phyloP scores from a whole-genome alignment of 768 basidiomycete species.

The Panaeolus cyanescens region DNA sequence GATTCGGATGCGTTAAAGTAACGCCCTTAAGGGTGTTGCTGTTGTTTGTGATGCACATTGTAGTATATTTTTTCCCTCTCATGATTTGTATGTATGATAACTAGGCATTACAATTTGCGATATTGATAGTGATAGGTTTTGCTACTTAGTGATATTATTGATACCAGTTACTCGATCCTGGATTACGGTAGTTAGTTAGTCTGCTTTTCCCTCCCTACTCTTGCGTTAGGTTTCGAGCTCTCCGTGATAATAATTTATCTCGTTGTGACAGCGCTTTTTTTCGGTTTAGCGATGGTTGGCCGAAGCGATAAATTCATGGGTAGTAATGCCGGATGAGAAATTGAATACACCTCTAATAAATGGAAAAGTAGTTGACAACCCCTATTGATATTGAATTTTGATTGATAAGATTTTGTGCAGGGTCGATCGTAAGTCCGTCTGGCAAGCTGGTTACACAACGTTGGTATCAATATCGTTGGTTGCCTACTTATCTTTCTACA shows the following conservation, averaged over 20 bases:
- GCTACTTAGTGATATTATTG: neutral
- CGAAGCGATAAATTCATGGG: neutral
- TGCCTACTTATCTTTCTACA: neutral
- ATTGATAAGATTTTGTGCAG: neutral
- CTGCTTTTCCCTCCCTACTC: neutral
- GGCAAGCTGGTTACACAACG: neutral
- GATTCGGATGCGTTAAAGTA: neutral
- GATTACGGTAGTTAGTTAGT: constrained; percentile 2
- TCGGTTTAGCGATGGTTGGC: neutral
- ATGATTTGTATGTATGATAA: neutral
- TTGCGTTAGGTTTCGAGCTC: neutral
- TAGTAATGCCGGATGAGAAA: neutral
- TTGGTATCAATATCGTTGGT: neutral
- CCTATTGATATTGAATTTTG: neutral
- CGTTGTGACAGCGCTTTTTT: neutral
- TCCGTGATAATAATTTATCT: neutral
- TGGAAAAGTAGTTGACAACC: neutral
- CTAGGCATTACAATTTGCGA: neutral
- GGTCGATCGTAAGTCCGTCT: neutral
- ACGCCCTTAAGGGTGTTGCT: neutral
- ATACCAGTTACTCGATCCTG: neutral
- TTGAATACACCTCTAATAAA: neutral
- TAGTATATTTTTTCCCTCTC: neutral
- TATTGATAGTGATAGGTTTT: neutral
- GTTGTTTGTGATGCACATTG: neutral